Conservation (phyloP, 2,329 filamentous ascomycete genomes). For the Colletotrichum filicis region DNA sequence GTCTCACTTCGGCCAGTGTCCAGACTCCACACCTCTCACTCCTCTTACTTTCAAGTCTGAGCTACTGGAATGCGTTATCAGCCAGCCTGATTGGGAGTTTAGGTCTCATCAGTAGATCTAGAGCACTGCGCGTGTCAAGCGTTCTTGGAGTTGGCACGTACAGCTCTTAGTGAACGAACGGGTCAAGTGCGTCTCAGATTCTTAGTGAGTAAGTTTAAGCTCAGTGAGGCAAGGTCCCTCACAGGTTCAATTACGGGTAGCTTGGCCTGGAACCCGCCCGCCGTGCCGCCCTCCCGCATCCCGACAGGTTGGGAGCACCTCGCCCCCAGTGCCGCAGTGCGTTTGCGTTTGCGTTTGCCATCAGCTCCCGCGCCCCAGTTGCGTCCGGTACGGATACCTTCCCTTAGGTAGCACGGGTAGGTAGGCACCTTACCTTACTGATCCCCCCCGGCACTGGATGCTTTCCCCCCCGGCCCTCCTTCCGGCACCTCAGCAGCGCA, state of each 20-base stretch:
- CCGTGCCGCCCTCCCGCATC: conserved; percentile 10
- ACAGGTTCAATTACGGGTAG: background rate
- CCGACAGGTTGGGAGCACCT: conserved; percentile 24
- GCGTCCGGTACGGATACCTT: background rate
- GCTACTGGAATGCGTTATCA: background rate
- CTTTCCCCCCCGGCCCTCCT: background rate
- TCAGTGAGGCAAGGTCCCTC: background rate
- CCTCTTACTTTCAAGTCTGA: background rate
- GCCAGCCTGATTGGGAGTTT: background rate
- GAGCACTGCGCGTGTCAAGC: background rate
- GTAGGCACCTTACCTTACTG: background rate
- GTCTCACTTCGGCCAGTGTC: background rate
- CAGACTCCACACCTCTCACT: background rate
- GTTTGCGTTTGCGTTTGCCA: background rate
- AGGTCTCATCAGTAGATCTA: conserved; percentile 6
- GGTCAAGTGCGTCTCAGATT: too few species aligned
- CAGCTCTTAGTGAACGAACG: too few species aligned
- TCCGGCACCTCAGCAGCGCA: background rate
- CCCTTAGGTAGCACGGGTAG: background rate
- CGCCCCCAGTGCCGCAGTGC: background rate
- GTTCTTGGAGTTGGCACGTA: background rate
- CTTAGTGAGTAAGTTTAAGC: background rate
- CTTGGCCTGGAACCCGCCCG: conserved; percentile 5
- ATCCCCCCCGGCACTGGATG: background rate
- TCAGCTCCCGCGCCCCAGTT: background rate